A percentile compares a stretch with the other conserved stretches of the same genome.
These are phyloP conservation scores for Phytopythium ostracodes DNA, from an alignment of 352 stramenopile species.

Conservation along the genomic window DNA sequence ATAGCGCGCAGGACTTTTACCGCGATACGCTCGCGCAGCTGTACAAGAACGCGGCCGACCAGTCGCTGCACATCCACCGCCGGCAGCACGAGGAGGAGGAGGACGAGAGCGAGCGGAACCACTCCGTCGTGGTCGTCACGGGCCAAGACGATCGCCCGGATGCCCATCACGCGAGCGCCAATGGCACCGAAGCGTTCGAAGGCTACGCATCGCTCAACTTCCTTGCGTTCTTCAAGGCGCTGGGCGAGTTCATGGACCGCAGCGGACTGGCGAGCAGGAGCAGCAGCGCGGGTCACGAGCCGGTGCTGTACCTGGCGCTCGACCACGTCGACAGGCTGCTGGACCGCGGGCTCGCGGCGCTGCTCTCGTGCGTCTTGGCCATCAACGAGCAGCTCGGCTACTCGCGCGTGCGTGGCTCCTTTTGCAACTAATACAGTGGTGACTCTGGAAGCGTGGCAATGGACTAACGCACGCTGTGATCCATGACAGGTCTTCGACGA, in stretches of 20 bases:
- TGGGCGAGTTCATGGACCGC: slow-evolving; percentile 47
- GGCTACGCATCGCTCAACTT: slow-evolving; percentile 64
- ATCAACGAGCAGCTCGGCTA: slow-evolving; percentile 69
- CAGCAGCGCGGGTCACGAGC: slow-evolving; percentile 10
- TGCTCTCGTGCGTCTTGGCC: slow-evolving; percentile 63
- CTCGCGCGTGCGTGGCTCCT: slow-evolving; percentile 31
- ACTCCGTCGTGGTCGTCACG: slow-evolving; percentile 7
- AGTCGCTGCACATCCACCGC: slow-evolving; percentile 1
- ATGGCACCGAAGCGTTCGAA: slow-evolving; percentile 15
- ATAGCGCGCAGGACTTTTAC: slow-evolving; percentile 64
- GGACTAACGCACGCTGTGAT: slow-evolving; percentile 7
- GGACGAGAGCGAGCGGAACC: background rate
- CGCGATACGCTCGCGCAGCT: slow-evolving; percentile 67
- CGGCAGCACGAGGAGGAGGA: slow-evolving; percentile 7
- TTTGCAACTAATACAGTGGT: background rate
- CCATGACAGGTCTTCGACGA: slow-evolving; percentile 39
- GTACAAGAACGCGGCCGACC: slow-evolving; percentile 17
- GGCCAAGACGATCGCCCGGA: background rate
- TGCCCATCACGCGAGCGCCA: too few relatives aligned
- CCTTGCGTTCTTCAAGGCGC: slow-evolving; percentile 59
- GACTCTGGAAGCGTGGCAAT: background rate
- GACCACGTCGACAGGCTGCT: slow-evolving; percentile 71
- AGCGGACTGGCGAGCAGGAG: background rate
- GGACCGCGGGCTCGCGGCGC: slow-evolving; percentile 39
- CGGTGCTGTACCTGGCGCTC: slow-evolving; percentile 52